Conservation (phyloP, 345 rosid genomes). For the Capsella bursapastoris region DNA sequence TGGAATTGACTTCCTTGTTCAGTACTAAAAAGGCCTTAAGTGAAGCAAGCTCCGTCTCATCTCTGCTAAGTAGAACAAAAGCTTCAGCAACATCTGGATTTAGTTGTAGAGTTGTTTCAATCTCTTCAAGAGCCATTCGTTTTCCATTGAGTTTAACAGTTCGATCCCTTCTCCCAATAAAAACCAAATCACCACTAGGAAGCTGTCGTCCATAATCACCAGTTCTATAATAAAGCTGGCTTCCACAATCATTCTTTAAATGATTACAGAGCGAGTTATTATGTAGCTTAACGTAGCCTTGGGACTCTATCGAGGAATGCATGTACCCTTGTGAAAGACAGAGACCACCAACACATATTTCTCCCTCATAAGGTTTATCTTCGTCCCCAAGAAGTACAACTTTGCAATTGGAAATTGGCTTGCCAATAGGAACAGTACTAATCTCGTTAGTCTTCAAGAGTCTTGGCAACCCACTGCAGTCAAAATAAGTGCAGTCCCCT, state of each 20-base stretch:
- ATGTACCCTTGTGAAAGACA: conserved; percentile 71
- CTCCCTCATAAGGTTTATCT: conserved; percentile 59
- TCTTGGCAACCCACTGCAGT: conserved; percentile 76
- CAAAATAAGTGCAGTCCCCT: conserved; percentile 92
- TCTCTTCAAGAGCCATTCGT: conserved; percentile 80
- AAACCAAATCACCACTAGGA: conserved; percentile 74
- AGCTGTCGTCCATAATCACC: conserved; percentile 85
- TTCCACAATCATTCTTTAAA: conserved; percentile 53
- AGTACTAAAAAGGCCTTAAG: conserved; percentile 65
- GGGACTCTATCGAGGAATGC: conserved; percentile 45
- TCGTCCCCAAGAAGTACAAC: conserved; percentile 60
- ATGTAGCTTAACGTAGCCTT: conserved; percentile 56
- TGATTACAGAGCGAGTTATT: conserved; percentile 46
- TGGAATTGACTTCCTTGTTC: conserved; percentile 50
- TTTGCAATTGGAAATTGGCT: conserved; percentile 75
- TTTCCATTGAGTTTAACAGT: conserved; percentile 81
- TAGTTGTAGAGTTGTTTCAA: conserved; percentile 64
- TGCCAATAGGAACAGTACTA: conserved; percentile 87
- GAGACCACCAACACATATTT: conserved; percentile 75
- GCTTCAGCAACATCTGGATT: conserved; percentile 66
- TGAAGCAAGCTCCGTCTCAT: conserved; percentile 49
- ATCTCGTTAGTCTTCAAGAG: conserved; percentile 66
- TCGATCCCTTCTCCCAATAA: conserved; percentile 84
- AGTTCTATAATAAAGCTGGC: conserved; percentile 64
- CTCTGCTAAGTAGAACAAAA: conserved; percentile 58